Evolutionary conservation across 768 basidiomycete species (phyloP).

Genomic region (Tulasnella sp.): DNA sequence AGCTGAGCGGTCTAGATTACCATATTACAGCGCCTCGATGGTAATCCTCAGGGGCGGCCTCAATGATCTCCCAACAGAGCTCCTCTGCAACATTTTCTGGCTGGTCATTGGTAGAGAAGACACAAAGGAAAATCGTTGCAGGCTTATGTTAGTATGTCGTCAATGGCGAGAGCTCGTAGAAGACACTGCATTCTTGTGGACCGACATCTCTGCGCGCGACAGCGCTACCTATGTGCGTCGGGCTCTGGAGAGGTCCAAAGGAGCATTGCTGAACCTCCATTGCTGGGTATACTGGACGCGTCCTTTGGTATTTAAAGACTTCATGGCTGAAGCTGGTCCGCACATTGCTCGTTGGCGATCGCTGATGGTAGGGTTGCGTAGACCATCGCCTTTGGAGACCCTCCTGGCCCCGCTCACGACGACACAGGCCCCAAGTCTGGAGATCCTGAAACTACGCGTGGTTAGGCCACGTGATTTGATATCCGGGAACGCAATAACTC

Average conservation of each 20-base stretch:
- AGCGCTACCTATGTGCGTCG: not conserved
- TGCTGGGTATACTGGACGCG: not conserved
- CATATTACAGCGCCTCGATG: no score
- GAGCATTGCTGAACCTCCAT: not conserved
- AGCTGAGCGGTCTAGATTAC: no score
- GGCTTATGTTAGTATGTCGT: not conserved
- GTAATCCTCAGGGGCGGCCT: not conserved
- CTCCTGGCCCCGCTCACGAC: no score
- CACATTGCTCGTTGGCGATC: not conserved
- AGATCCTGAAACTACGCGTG: no score
- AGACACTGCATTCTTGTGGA: not conserved
- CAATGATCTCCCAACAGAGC: not conserved
- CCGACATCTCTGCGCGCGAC: not conserved
- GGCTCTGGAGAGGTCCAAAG: not conserved
- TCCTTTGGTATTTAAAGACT: not conserved
- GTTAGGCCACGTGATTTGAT: no score
- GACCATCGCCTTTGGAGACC: not conserved
- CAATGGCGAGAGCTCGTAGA: not conserved
- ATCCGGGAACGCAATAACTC: no score
- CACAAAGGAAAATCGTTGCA: not conserved
- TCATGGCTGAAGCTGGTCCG: not conserved
- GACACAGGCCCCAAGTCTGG: no score
- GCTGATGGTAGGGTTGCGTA: not conserved
- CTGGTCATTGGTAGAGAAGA: not conserved
- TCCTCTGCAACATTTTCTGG: not conserved